phyloP scores from a whole-genome alignment of 768 basidiomycete genomes.

The Auriscalpium vulgare region DNA sequence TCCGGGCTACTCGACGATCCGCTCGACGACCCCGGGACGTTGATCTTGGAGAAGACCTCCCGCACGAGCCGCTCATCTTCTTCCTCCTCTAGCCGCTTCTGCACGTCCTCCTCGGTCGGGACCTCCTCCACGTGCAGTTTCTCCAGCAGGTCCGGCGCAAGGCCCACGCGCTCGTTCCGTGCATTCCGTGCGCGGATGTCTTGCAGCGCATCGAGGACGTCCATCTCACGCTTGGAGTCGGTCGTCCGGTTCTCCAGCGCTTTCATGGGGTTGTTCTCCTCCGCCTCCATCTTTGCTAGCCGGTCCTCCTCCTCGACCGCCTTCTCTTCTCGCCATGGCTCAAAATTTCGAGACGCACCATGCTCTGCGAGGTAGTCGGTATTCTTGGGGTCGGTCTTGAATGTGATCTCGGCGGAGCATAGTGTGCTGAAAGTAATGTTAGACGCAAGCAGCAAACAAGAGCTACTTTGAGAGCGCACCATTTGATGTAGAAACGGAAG shows the following conservation, averaged over 20 bases:
- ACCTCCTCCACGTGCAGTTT: conserved; percentile 59
- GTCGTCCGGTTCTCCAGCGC: conserved; percentile 86
- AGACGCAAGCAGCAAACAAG: conserved; percentile 5
- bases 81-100: conserved; percentile 65
- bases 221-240: conserved; percentile 97
- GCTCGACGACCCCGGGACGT: conserved; percentile 24
- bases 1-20: conserved; percentile 5
- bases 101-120: conserved; percentile 70
- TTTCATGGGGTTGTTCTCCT: conserved; percentile 97
- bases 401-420: conserved; percentile 97
- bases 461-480: conserved; percentile 41
- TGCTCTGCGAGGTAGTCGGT: conserved; percentile 92
- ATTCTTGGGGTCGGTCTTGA: conserved; percentile 99
- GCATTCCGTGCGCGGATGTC: conserved; percentile 85
- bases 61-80: conserved; percentile 90
- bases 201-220: conserved; percentile 90
- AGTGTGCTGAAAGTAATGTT: conserved; percentile 52
- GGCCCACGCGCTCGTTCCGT: conserved; percentile 79
- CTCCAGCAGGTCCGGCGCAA: conserved; percentile 60
- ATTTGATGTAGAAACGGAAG: conserved; percentile 89
- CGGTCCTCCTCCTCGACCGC: conserved; percentile 78
- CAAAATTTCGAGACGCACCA: conserved; percentile 95
- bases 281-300: conserved; percentile 79
- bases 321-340: conserved; percentile 87
- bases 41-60: conserved; percentile 76